Percentiles rank a stretch among this genome's conserved stretches.
These are phyloP conservation scores for Globisporangium radiosum DNA, from an alignment of 352 stramenopile species.

Conservation along the genomic window DNA sequence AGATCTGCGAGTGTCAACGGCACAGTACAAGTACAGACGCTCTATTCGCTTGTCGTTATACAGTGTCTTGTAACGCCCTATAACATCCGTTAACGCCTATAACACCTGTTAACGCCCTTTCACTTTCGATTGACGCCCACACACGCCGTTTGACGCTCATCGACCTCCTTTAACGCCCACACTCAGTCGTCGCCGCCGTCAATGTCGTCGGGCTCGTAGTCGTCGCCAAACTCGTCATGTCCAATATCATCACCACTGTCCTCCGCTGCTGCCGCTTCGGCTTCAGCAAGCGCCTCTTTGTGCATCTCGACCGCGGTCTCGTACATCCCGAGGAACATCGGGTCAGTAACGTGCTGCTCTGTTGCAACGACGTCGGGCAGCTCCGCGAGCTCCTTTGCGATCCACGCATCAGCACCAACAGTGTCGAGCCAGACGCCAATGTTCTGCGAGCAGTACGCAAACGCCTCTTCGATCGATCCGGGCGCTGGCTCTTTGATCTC, in stretches of 20 bases:
- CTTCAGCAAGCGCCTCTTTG: slow-evolving; percentile 47
- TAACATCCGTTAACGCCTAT: no score
- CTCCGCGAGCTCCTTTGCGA: slow-evolving; percentile 73
- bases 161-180: background rate
- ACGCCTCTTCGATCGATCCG: slow-evolving; percentile 82
- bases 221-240: slow-evolving; percentile 34
- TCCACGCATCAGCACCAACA: slow-evolving; percentile 70
- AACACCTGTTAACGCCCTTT: no score
- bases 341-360: slow-evolving; percentile 47
- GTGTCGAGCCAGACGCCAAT: slow-evolving; percentile 84
- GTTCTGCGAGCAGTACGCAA: slow-evolving; percentile 71
- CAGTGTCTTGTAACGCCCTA: no score
- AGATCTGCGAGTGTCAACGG: no score
- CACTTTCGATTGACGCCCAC: no score
- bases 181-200: slow-evolving; percentile 41
- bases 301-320: slow-evolving; percentile 83
- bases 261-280: slow-evolving; percentile 18
- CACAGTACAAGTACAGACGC: no score
- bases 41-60: no score
- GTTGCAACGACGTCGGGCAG: slow-evolving; percentile 37
- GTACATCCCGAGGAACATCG: slow-evolving; percentile 88
- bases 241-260: slow-evolving; percentile 30
- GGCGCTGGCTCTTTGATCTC: slow-evolving; percentile 64
- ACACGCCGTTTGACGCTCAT: no score
- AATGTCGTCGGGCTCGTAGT: slow-evolving; percentile 47